phyloP scores from a whole-genome alignment of 371 early-diverging fungal genomes.

The Haplosporangium sp. region DNA sequence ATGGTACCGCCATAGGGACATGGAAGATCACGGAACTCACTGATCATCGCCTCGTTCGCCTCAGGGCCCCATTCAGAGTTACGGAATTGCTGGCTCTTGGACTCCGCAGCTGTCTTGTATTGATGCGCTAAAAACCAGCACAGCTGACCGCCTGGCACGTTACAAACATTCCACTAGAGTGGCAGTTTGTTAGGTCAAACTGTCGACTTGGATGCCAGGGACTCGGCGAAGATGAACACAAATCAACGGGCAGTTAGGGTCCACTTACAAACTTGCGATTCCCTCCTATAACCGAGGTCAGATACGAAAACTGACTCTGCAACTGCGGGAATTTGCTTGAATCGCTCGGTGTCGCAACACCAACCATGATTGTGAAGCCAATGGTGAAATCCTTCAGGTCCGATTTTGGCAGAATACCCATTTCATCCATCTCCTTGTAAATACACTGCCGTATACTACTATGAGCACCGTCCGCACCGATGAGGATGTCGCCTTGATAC shows the following conservation, averaged over 20 bases:
- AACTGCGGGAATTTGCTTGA: conserved; percentile 2
- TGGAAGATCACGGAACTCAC: conserved; percentile 5
- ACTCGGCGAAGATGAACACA: not conserved
- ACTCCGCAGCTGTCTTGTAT: not conserved
- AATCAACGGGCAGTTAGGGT: not conserved
- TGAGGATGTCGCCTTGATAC: conserved; percentile 11
- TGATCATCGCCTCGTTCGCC: conserved; percentile 22
- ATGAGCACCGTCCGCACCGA: conserved; percentile 26
- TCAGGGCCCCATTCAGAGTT: conserved; percentile 42
- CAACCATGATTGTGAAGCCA: not conserved
- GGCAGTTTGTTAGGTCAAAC: too few species aligned
- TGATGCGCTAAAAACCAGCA: conserved; percentile 26
- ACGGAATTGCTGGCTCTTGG: conserved; percentile 12
- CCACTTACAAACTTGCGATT: not conserved
- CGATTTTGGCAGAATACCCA: not conserved
- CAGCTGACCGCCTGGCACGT: conserved; percentile 19
- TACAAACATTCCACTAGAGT: conserved; percentile 12
- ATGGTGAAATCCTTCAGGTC: not conserved
- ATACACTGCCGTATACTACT: conserved; percentile 6
- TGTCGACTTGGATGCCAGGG: too few species aligned
- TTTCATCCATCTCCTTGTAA: not conserved
- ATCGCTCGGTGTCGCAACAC: not conserved
- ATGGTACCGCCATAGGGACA: conserved; percentile 21
- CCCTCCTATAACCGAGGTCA: not conserved
- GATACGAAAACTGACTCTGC: not conserved